These are phyloP conservation scores for Barnettozyma salicaria DNA, from an alignment of 805 yeast genomes.

Conservation along the genomic window DNA sequence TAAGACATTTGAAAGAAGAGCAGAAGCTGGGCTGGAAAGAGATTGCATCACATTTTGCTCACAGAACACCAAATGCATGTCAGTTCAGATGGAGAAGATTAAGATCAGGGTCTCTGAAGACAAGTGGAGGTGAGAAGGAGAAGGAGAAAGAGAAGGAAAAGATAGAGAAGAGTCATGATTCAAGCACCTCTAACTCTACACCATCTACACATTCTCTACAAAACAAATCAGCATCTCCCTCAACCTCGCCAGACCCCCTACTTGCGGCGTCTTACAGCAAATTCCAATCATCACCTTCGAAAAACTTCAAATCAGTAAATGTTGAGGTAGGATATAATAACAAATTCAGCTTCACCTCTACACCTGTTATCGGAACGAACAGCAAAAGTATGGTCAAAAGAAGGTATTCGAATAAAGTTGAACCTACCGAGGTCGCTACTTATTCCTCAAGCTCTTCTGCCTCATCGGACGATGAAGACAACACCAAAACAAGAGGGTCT, in stretches of 20 bases:
- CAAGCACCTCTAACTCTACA: conserved; percentile 14
- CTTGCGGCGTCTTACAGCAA: conserved; percentile 5
- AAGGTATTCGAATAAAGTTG: conserved; percentile 8
- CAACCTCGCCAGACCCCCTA: conserved; percentile 9
- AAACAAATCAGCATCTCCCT: conserved; percentile 3
- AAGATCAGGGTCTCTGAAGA: conserved; percentile 37
- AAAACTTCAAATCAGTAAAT: background rate
- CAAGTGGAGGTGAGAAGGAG: conserved; percentile 9
- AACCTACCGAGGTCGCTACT: conserved; percentile 6
- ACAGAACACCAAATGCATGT: conserved; percentile 84
- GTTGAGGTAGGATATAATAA: conserved; percentile 5
- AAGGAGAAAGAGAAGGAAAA: conserved; percentile 1
- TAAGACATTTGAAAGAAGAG: conserved; percentile 73
- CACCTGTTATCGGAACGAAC: background rate
- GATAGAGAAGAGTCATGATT: background rate
- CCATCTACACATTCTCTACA: conserved; percentile 8
- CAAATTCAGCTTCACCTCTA: conserved; percentile 4
- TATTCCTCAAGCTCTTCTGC: conserved; percentile 9
- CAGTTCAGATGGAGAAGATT: conserved; percentile 85
- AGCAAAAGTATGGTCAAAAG: conserved; percentile 4
- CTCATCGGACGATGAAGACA: conserved; percentile 13
- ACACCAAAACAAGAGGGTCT: background rate
- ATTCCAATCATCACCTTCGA: conserved; percentile 9
- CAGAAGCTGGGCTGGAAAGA: conserved; percentile 88
- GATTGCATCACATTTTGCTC: conserved; percentile 69